Conservation (phyloP, 352 stramenopile genomes). For the Plasmopara muralis region DNA sequence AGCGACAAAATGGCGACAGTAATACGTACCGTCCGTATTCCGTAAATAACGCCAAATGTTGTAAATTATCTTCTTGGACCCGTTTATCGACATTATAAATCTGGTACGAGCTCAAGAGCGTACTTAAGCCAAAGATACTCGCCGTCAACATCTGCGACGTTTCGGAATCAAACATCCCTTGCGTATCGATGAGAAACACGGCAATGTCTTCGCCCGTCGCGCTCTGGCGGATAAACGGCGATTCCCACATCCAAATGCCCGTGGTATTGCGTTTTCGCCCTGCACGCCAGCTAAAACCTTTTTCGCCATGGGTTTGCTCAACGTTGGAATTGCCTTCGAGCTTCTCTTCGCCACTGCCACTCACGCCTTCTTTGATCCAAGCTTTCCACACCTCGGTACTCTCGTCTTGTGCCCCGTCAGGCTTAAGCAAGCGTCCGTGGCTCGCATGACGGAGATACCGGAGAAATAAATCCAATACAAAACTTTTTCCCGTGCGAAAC, state of each 20-base stretch:
- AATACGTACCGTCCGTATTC: slow-evolving; percentile 92
- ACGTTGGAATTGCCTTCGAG: slow-evolving; percentile 83
- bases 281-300: slow-evolving; percentile 94
- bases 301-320: slow-evolving; percentile 65
- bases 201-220: slow-evolving; percentile 84
- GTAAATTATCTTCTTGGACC: slow-evolving; percentile 99
- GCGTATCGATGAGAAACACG: slow-evolving; percentile 97
- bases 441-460: slow-evolving; percentile 89
- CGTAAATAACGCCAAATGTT: slow-evolving; percentile 98
- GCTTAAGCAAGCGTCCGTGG: slow-evolving; percentile 39
- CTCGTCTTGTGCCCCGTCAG: slow-evolving; percentile 36
- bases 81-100: slow-evolving; percentile 99
- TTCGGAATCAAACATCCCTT: slow-evolving; percentile 99
- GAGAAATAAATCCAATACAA: slow-evolving; percentile 97
- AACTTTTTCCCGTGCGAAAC: slow-evolving; percentile 98
- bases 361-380: slow-evolving; percentile 54
- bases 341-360: slow-evolving; percentile 43
- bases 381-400: slow-evolving; percentile 53
- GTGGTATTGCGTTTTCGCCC: slow-evolving; percentile 96
- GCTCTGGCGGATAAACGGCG: slow-evolving; percentile 93
- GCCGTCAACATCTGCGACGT: slow-evolving; percentile 97
- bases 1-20: not conserved
- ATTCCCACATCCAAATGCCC: slow-evolving; percentile 99
- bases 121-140: slow-evolving; percentile 98
- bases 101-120: slow-evolving; percentile 93